phyloP scores from a whole-genome alignment of 2,329 filamentous ascomycete genomes.

The Cladophialophora exuberans region DNA sequence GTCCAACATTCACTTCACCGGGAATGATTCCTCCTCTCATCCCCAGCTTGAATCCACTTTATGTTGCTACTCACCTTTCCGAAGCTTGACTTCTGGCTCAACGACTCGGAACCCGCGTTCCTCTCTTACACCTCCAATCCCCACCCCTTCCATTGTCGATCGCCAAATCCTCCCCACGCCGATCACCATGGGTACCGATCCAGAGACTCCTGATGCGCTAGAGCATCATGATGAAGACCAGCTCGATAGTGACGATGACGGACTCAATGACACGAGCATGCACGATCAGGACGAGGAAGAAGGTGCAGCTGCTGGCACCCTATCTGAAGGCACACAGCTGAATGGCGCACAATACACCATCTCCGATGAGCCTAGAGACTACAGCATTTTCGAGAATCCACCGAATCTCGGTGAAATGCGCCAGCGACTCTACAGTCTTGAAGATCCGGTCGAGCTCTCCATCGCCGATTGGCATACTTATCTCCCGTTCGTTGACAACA shows the following conservation, averaged over 20 bases:
- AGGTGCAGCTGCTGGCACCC: constrained; percentile 12
- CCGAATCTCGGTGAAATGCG: constrained; percentile 48
- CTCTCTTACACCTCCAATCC: constrained; percentile 37
- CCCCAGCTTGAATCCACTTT: too few species aligned
- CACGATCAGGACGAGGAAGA: constrained; percentile 19
- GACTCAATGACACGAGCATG: constrained; percentile 21
- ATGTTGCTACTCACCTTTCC: too few species aligned
- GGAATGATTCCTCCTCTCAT: too few species aligned
- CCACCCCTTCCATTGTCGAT: constrained; percentile 4
- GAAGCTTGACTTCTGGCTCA: not conserved
- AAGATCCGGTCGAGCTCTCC: constrained; percentile 51
- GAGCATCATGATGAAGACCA: constrained; percentile 25
- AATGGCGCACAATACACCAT: constrained; percentile 23
- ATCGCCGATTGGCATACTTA: constrained; percentile 51
- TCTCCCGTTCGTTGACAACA: constrained; percentile 54
- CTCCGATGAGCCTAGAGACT: constrained; percentile 24
- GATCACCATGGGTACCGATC: constrained; percentile 25
- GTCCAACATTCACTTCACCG: not conserved
- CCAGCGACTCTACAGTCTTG: constrained; percentile 49
- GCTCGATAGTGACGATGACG: constrained; percentile 24
- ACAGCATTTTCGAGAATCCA: constrained; percentile 46
- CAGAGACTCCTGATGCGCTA: constrained; percentile 24
- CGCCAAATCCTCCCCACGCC: not conserved
- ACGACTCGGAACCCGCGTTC: constrained; percentile 33
- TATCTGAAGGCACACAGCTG: constrained; percentile 15